Evolutionary conservation across 116 monocot genomes (phyloP).

Genomic region (Posidonia oceanica): DNA sequence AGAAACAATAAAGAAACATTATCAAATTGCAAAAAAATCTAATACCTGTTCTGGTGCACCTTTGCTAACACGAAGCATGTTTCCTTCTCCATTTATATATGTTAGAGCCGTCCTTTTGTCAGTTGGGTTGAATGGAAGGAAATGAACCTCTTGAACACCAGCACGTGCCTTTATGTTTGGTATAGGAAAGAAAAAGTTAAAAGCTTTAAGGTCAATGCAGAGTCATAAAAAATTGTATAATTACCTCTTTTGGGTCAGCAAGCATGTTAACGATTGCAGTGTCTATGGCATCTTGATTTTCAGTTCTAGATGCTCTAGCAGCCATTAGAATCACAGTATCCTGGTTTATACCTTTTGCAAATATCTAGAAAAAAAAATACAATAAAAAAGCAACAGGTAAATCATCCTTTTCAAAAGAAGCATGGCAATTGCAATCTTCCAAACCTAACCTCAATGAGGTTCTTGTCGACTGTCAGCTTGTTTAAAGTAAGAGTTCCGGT

Average conservation of each 20-base stretch:
- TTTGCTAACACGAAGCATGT: slow-evolving; percentile 88
- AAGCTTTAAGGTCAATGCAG: not conserved
- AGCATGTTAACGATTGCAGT: slow-evolving; percentile 96
- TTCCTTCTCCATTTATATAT: slow-evolving; percentile 63
- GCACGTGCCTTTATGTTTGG: slow-evolving; percentile 44
- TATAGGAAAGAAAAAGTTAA: not conserved
- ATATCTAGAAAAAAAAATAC: slow-evolving; percentile 35
- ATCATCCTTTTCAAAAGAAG: not conserved
- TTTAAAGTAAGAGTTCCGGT: slow-evolving; percentile 87
- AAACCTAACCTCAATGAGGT: slow-evolving; percentile 51
- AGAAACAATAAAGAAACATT: slow-evolving; percentile 6
- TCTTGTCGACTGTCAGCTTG: slow-evolving; percentile 83
- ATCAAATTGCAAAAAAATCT: not conserved
- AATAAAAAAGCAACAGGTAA: not conserved
- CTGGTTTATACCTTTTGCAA: slow-evolving; percentile 63
- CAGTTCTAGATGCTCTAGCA: slow-evolving; percentile 85
- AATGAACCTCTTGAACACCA: slow-evolving; percentile 81
- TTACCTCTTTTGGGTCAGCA: slow-evolving; percentile 95
- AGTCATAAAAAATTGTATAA: not conserved
- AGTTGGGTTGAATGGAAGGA: slow-evolving; percentile 92
- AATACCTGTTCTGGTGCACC: slow-evolving; percentile 89
- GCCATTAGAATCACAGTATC: slow-evolving; percentile 92
- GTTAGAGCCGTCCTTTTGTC: slow-evolving; percentile 91
- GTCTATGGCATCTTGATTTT: slow-evolving; percentile 99
- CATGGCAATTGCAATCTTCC: not conserved